These are phyloP conservation scores for Heterobasidion annosum DNA, from an alignment of 1,284 basidiomycete species.

Conservation along the genomic window DNA sequence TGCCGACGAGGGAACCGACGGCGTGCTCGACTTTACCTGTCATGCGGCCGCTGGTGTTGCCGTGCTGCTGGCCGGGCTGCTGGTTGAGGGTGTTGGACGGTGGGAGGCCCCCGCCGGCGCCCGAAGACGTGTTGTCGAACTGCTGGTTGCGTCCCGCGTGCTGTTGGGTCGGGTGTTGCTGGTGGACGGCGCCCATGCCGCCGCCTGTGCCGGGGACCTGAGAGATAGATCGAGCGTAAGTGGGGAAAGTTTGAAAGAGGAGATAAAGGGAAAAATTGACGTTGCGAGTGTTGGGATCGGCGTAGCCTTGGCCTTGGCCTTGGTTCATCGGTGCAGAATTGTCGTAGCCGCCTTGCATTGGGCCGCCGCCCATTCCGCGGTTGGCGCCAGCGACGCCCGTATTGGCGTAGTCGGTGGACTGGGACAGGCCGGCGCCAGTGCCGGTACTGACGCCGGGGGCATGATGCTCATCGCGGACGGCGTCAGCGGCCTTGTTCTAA, in stretches of 20 bases:
- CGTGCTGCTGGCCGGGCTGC: neutral
- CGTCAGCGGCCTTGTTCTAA: neutral
- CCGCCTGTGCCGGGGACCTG: too few species aligned
- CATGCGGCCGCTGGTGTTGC: slow-evolving; percentile 17
- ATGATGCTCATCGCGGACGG: neutral
- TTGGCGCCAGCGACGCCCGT: neutral
- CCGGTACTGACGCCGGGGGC: neutral
- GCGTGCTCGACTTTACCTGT: slow-evolving; percentile 42
- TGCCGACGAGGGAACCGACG: slow-evolving; percentile 36
- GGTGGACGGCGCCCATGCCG: neutral
- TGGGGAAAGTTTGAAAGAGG: neutral
- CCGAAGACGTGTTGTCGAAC: too few species aligned
- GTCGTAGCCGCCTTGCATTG: neutral
- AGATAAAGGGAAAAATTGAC: neutral
- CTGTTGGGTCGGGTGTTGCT: neutral
- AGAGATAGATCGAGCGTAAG: too few species aligned
- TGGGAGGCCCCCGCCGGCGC: neutral
- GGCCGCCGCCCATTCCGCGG: neutral
- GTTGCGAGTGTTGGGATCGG: neutral
- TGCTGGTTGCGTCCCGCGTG: neutral
- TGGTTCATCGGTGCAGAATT: neutral
- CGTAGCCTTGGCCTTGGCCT: neutral
- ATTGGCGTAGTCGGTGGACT: neutral
- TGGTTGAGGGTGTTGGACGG: neutral
- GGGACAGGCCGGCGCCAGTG: neutral